These are phyloP conservation scores for Colletotrichum sojae DNA, from an alignment of 2,329 filamentous ascomycete species.

Conservation along the genomic window DNA sequence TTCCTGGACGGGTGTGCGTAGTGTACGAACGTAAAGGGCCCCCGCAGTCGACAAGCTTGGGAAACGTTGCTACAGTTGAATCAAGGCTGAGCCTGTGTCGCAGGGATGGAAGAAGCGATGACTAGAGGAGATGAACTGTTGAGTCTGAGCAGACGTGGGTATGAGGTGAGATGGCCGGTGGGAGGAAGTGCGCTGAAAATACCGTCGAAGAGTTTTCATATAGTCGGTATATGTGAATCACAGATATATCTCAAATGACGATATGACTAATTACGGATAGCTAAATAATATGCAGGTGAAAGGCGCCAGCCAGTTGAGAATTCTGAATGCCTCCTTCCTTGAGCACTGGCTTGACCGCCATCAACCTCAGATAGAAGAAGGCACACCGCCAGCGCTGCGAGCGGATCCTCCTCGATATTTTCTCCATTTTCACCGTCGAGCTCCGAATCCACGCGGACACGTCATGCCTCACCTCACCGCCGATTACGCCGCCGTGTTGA, in stretches of 20 bases:
- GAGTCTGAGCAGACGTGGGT: too few species aligned
- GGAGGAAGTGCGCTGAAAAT: too few species aligned
- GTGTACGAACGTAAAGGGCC: background rate
- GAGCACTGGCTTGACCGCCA: background rate
- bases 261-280: too few species aligned
- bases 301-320: background rate
- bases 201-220: too few species aligned
- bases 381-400: background rate
- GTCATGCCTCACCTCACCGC: constrained; percentile 10
- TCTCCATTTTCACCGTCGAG: background rate
- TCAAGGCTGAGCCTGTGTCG: background rate
- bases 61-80: background rate
- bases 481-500: constrained; percentile 1
- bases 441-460: background rate
- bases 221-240: too few species aligned
- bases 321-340: background rate
- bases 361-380: background rate
- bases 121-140: too few species aligned
- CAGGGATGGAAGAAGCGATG: too few species aligned
- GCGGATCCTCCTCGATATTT: background rate
- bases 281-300: background rate
- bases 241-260: too few species aligned
- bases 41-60: background rate
- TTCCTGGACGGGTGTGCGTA: constrained; percentile 11
- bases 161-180: too few species aligned